Conservation (phyloP, 768 basidiomycete species). For the Boletus eberwhitei region DNA sequence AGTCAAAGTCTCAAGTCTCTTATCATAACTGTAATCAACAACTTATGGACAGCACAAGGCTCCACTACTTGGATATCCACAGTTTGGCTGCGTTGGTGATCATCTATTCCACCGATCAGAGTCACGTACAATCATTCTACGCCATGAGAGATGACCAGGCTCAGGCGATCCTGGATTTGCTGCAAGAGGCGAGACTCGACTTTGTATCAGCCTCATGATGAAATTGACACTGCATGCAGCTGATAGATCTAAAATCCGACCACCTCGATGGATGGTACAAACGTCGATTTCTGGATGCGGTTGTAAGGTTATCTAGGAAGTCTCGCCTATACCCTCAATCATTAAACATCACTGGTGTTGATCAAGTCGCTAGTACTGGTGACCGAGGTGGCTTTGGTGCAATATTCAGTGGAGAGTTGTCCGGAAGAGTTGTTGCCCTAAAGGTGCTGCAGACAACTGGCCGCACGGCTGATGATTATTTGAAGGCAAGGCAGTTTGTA, state of each 20-base stretch:
- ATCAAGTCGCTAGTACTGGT: slow-evolving; percentile 7
- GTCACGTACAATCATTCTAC: slow-evolving; percentile 17
- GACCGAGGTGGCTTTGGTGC: slow-evolving; percentile 33
- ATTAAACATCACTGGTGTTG: slow-evolving; percentile 21
- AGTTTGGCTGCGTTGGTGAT: slow-evolving; percentile 22
- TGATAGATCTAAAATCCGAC: slow-evolving; percentile 24
- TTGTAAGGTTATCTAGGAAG: slow-evolving; percentile 29
- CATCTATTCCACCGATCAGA: slow-evolving; percentile 18
- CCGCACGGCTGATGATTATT: slow-evolving; percentile 23
- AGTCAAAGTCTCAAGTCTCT: slow-evolving; percentile 13
- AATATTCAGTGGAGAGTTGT: slow-evolving; percentile 29
- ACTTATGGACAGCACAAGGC: slow-evolving; percentile 5
- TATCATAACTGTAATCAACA: slow-evolving; percentile 22
- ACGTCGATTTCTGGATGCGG: slow-evolving; percentile 27
- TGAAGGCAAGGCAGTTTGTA: slow-evolving; percentile 20
- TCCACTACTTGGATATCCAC: slow-evolving; percentile 23
- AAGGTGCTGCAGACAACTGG: slow-evolving; percentile 25
- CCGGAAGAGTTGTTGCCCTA: slow-evolving; percentile 29
- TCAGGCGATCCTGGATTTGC: slow-evolving; percentile 25
- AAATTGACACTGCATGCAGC: slow-evolving; percentile 8
- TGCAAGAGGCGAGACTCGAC: slow-evolving; percentile 18
- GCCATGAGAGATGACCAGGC: slow-evolving; percentile 21
- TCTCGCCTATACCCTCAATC: slow-evolving; percentile 28
- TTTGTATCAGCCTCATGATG: background rate
- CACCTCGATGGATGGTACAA: slow-evolving; percentile 26